These are phyloP conservation scores for Penicillium sp. DNA, from an alignment of 2,329 filamentous ascomycete species.

Conservation along the genomic window DNA sequence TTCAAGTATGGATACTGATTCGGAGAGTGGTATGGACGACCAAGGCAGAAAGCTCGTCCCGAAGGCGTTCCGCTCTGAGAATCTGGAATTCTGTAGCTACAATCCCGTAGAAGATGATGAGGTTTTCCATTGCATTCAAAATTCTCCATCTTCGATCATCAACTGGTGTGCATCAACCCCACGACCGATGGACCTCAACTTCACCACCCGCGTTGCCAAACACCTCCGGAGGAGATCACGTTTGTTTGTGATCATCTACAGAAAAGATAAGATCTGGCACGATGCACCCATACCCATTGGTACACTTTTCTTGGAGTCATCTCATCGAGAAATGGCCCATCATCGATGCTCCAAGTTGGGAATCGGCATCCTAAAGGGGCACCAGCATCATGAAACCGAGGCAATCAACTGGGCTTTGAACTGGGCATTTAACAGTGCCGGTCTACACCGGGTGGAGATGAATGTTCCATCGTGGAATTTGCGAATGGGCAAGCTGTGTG, in stretches of 20 bases:
- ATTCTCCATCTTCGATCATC: background rate
- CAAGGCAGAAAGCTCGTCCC: fast-evolving
- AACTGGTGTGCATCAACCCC: background rate
- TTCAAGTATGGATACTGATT: background rate
- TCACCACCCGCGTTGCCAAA: background rate
- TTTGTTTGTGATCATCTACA: background rate
- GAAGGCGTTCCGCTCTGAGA: background rate
- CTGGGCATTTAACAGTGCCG: background rate
- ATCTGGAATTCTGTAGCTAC: background rate
- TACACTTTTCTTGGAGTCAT: background rate
- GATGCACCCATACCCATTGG: too few relatives aligned
- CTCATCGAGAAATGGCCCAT: background rate
- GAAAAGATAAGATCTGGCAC: fast-evolving
- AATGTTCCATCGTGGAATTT: background rate
- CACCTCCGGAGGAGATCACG: background rate
- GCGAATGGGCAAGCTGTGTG: too few relatives aligned
- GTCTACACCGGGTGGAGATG: background rate
- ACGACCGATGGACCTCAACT: background rate
- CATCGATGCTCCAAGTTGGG: background rate
- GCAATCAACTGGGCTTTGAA: background rate
- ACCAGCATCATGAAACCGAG: background rate
- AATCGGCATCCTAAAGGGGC: background rate
- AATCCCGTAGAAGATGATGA: fast-evolving
- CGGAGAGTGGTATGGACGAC: too few relatives aligned
- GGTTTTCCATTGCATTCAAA: background rate